Conservation (phyloP, 2,329 filamentous ascomycete genomes). For the Cladophialophora yegresii region DNA sequence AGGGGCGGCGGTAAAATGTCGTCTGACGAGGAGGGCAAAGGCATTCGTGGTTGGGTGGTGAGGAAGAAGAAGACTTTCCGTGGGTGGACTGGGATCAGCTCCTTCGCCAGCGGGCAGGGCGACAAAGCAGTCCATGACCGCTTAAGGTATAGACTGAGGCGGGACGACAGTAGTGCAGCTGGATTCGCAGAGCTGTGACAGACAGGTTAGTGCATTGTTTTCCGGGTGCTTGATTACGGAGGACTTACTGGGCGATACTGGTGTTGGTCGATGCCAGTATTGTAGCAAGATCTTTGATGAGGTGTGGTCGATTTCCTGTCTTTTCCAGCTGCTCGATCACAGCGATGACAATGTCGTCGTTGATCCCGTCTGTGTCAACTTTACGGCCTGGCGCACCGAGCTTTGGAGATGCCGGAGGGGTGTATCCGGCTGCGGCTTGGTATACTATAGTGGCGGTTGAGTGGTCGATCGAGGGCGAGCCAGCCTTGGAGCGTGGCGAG, state of each 20-base stretch:
- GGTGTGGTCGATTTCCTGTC: constrained; percentile 86
- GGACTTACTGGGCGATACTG: constrained; percentile 85
- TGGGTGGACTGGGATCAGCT: constrained; percentile 87
- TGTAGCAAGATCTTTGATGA: constrained; percentile 88
- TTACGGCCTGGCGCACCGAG: constrained; percentile 50
- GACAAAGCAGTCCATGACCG: constrained; percentile 75
- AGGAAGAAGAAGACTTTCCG: constrained; percentile 96
- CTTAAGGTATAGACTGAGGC: constrained; percentile 85
- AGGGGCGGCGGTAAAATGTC: constrained; percentile 53
- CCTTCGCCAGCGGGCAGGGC: constrained; percentile 88
- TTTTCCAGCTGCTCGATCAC: constrained; percentile 86
- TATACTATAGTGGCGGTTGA: constrained; percentile 41
- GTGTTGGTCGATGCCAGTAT: constrained; percentile 74
- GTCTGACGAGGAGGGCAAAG: constrained; percentile 68
- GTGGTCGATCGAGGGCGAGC: constrained; percentile 46
- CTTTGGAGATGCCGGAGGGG: constrained; percentile 74
- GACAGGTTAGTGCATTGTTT: constrained; percentile 39
- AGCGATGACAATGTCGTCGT: constrained; percentile 91
- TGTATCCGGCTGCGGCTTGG: constrained; percentile 58
- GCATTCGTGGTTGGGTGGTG: constrained; percentile 80
- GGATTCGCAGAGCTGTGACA: constrained; percentile 85
- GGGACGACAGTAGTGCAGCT: constrained; percentile 90
- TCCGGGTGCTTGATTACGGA: neutral
- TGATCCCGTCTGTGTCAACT: constrained; percentile 79
- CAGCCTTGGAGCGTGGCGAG: constrained; percentile 41